A percentile compares a stretch with the other conserved stretches of the same genome.
These are phyloP conservation scores for Kockiozyma suomiensis DNA, from an alignment of 805 yeast species.

Conservation along the genomic window DNA sequence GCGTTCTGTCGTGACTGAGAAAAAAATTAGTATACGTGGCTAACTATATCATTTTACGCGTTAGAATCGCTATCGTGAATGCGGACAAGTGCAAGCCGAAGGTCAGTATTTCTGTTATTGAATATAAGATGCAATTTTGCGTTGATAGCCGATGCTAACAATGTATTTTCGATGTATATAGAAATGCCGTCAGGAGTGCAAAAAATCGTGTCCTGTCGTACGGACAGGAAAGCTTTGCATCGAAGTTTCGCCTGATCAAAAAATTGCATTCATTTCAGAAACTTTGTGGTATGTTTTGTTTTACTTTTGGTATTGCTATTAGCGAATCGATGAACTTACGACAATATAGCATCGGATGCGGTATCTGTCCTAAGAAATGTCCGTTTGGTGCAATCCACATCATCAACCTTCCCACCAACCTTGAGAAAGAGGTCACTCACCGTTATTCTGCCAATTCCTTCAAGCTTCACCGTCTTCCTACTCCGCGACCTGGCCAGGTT, in stretches of 20 bases:
- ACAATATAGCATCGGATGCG: slow-evolving; percentile 78
- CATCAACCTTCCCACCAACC: slow-evolving; percentile 93
- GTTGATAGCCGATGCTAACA: background rate
- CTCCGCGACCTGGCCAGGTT: slow-evolving; percentile 99
- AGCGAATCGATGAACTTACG: background rate
- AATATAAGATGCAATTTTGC: background rate
- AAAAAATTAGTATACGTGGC: background rate
- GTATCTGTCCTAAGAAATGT: slow-evolving; percentile 98
- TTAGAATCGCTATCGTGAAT: slow-evolving; percentile 93
- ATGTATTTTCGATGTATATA: slow-evolving; percentile 5
- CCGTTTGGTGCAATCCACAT: slow-evolving; percentile 97
- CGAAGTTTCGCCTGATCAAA: slow-evolving; percentile 87
- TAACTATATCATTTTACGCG: slow-evolving; percentile 1
- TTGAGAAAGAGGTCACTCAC: slow-evolving; percentile 90
- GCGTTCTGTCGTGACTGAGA: background rate
- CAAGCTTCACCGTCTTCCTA: slow-evolving; percentile 94
- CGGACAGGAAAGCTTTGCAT: slow-evolving; percentile 97
- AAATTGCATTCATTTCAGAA: slow-evolving; percentile 94
- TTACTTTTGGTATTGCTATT: background rate
- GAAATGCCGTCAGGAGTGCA: slow-evolving; percentile 98
- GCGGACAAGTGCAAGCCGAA: slow-evolving; percentile 96
- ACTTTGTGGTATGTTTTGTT: slow-evolving; percentile 59
- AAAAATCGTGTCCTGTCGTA: slow-evolving; percentile 96
- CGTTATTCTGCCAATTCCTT: slow-evolving; percentile 97
- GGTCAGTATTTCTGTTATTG: slow-evolving; percentile 26